Conservation (phyloP, 495 filamentous ascomycete species). For the Xylaria cubensis region DNA sequence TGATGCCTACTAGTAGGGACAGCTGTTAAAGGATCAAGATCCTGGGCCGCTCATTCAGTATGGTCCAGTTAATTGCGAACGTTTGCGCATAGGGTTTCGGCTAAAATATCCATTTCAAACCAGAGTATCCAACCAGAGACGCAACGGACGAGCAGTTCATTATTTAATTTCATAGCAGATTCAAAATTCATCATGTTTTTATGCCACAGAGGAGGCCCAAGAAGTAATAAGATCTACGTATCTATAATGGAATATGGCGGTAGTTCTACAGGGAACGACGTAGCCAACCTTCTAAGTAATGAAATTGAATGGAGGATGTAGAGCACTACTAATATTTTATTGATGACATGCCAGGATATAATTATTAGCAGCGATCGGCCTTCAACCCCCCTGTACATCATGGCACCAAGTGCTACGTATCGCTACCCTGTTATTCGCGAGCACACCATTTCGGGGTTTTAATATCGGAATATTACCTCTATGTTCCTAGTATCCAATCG, state of each 20-base stretch:
- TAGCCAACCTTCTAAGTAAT: not conserved
- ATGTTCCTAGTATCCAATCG: conserved; percentile 7
- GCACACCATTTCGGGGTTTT: conserved; percentile 11
- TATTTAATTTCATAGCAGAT: not conserved
- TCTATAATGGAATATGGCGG: not conserved
- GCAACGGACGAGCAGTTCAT: not conserved
- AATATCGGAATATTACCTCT: conserved; percentile 16
- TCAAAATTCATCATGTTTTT: not conserved
- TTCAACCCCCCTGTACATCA: not conserved
- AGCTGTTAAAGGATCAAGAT: not conserved
- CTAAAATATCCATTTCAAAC: conserved; percentile 8
- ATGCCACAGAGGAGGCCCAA: not conserved
- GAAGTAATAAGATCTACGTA: not conserved
- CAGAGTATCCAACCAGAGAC: not conserved
- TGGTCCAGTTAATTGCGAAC: conserved; percentile 1
- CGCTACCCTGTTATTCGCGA: not conserved
- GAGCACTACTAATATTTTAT: not conserved
- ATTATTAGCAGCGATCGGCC: not conserved
- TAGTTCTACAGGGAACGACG: not conserved
- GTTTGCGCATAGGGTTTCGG: not conserved
- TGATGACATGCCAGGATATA: conserved; percentile 15
- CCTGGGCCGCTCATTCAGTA: not conserved
- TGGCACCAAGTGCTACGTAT: conserved; percentile 1
- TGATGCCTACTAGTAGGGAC: not conserved
- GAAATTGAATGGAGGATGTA: not conserved